A percentile compares a stretch with the other conserved stretches of the same genome.
These are phyloP conservation scores for Candida oleophila DNA, from an alignment of 805 yeast genomes.

Conservation along the genomic window DNA sequence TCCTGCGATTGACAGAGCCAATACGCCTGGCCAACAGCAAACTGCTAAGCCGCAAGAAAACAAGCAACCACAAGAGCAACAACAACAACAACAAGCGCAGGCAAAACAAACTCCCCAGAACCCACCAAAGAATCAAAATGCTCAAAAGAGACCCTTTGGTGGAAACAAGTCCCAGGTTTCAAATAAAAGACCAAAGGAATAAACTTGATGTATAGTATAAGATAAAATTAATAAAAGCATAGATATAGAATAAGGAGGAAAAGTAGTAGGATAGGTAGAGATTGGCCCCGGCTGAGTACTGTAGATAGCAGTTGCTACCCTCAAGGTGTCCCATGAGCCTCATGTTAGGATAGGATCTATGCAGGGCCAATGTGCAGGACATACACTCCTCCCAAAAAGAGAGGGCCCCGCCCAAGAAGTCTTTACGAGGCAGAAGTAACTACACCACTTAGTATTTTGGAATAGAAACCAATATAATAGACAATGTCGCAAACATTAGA, in stretches of 20 bases:
- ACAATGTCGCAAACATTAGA: background rate
- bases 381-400: no score
- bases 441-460: no score
- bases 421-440: no score
- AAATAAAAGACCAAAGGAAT: constrained; percentile 19
- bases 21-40: constrained; percentile 7
- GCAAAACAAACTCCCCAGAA: constrained; percentile 4
- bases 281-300: no score
- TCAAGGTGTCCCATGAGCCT: no score
- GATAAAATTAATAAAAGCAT: background rate
- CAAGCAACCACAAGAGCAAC: background rate
- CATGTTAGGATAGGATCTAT: no score
- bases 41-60: constrained; percentile 10
- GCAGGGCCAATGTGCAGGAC: no score
- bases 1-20: constrained; percentile 19
- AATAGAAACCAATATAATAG: background rate
- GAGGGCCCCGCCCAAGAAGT: no score
- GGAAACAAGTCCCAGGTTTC: constrained; percentile 9
- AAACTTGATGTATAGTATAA: constrained; percentile 1
- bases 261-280: no score
- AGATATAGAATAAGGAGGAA: no score
- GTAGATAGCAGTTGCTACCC: no score
- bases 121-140: constrained; percentile 4
- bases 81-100: background rate
- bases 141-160: constrained; percentile 17